A percentile compares a stretch with the other conserved stretches of the same genome.
Evolutionary conservation across 108 stramenopile genomes (phyloP).

Genomic region (Pseudonitzschia delicatissima): DNA sequence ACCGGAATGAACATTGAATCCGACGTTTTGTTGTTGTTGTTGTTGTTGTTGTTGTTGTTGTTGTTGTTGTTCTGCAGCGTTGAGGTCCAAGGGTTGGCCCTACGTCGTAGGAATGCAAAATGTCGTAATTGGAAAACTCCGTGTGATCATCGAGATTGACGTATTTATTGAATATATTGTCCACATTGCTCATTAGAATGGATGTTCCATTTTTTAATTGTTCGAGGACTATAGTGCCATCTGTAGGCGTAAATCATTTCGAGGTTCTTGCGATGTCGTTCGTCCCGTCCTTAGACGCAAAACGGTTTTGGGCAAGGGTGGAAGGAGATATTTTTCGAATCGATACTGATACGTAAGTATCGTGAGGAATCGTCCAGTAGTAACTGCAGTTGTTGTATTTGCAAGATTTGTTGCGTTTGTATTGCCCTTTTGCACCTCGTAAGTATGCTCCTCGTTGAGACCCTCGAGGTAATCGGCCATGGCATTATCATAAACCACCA

Average conservation of each 20-base stretch:
- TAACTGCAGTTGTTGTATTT: neutral
- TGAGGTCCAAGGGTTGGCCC: too few relatives aligned
- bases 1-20: conserved; percentile 50
- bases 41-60: neutral
- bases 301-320: neutral
- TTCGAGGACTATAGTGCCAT: conserved; percentile 31
- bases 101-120: conserved; percentile 47
- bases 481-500: conserved; percentile 20
- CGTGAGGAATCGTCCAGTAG: neutral
- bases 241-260: conserved; percentile 22
- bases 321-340: neutral
- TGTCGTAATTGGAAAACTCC: conserved; percentile 26
- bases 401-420: neutral
- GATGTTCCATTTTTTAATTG: conserved; percentile 34
- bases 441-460: neutral
- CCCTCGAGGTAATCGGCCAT: conserved; percentile 9
- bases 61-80: neutral
- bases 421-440: neutral
- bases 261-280: conserved; percentile 6
- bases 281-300: too few relatives aligned
- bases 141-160: conserved; percentile 3
- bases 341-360: neutral
- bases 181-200: conserved; percentile 48
- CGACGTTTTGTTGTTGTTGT: conserved; percentile 11
- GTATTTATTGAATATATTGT: conserved; percentile 42